Evolutionary conservation across 1,284 basidiomycete species (phyloP).

Genomic region (Chalciporus sp.): DNA sequence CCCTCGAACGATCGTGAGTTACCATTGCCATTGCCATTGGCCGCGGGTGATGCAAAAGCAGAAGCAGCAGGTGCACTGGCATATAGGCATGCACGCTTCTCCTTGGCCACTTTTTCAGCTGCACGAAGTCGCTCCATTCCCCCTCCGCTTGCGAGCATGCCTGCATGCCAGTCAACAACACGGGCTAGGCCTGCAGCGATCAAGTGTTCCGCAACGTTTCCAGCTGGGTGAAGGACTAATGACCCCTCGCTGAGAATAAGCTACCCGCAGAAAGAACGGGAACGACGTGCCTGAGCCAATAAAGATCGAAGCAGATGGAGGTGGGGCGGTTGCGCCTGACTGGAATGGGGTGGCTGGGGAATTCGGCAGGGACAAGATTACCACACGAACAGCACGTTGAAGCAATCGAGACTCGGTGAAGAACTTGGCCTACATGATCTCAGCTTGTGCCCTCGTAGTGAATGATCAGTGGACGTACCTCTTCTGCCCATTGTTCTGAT

Average conservation of each 20-base stretch:
- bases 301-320: conserved; percentile 78
- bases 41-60: conserved; percentile 41
- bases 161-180: conserved; percentile 97
- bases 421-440: conserved; percentile 76
- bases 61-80: conserved; percentile 50
- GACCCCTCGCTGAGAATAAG: neutral
- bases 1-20: conserved; percentile 70
- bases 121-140: conserved; percentile 86
- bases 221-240: conserved; percentile 85
- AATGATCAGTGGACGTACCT: conserved; percentile 48
- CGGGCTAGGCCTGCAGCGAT: conserved; percentile 86
- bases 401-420: conserved; percentile 93
- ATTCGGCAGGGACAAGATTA: conserved; percentile 86
- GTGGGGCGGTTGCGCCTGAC: conserved; percentile 61
- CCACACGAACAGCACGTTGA: conserved; percentile 86
- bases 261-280: neutral
- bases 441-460: conserved; percentile 1
- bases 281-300: conserved; percentile 76
- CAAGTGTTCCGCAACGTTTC: conserved; percentile 92
- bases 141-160: conserved; percentile 81
- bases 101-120: conserved; percentile 86
- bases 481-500: conserved; percentile 84
- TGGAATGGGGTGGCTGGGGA: conserved; percentile 83
- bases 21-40: conserved; percentile 39
- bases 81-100: conserved; percentile 80